A percentile compares a stretch with the other conserved stretches of the same genome.
Evolutionary conservation across 768 basidiomycete species (phyloP).

Genomic region (Auriscalpium microsporum): DNA sequence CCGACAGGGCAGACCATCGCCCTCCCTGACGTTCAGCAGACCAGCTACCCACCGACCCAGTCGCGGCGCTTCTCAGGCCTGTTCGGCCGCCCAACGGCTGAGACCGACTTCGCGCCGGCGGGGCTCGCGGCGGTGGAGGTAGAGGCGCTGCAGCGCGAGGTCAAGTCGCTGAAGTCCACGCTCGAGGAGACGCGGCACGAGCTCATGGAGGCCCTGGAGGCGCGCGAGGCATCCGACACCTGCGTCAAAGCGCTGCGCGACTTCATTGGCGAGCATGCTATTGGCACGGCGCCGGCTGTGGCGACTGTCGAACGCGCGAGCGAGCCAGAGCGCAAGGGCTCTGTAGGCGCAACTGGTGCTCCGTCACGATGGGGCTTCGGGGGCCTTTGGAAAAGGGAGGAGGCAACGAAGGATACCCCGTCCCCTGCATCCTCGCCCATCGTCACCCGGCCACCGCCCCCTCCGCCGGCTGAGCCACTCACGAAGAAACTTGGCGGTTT

Average conservation of each 20-base stretch:
- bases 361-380: conserved; percentile 14
- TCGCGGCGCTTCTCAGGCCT: conserved; percentile 42
- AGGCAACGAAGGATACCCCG: background rate
- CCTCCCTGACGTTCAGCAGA: conserved; percentile 16
- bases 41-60: conserved; percentile 16
- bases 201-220: conserved; percentile 71
- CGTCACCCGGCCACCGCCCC: conserved; percentile 1
- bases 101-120: conserved; percentile 19
- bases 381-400: conserved; percentile 9
- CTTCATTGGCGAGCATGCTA: conserved; percentile 70
- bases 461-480: conserved; percentile 5
- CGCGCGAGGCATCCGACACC: conserved; percentile 77
- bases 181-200: conserved; percentile 60
- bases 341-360: conserved; percentile 5
- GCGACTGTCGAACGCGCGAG: conserved; percentile 1
- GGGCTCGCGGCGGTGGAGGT: conserved; percentile 28
- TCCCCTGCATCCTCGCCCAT: conserved; percentile 1
- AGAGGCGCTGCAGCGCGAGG: conserved; percentile 52
- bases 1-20: conserved; percentile 6
- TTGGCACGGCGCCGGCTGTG: conserved; percentile 31
- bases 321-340: conserved; percentile 10
- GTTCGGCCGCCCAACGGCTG: conserved; percentile 45
- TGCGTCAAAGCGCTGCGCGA: conserved; percentile 77
- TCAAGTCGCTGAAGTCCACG: conserved; percentile 46
- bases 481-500: conserved; percentile 60